Percentiles rank a stretch among this genome's conserved stretches.
These are phyloP conservation scores for Hanseniaspora occidentalis DNA, from an alignment of 805 yeast species.

Conservation along the genomic window DNA sequence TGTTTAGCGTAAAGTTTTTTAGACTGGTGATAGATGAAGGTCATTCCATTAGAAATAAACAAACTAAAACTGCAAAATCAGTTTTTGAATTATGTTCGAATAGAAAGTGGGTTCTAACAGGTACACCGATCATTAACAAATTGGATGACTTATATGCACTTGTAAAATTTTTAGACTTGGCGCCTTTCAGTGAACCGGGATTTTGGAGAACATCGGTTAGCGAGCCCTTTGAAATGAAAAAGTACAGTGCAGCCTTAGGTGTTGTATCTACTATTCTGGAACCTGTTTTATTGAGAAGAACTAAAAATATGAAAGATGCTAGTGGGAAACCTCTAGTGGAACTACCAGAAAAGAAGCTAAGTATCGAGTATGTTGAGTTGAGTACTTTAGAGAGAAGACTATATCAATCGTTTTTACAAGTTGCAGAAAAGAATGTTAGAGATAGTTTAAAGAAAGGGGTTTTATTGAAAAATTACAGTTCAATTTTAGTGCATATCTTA, in stretches of 20 bases:
- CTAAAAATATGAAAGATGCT: constrained; percentile 59
- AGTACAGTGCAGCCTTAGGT: constrained; percentile 47
- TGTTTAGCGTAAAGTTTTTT: constrained; percentile 62
- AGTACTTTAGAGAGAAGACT: constrained; percentile 47
- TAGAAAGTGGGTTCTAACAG: constrained; percentile 49
- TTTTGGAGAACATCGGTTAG: constrained; percentile 46
- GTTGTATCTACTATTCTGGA: constrained; percentile 47
- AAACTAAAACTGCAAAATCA: constrained; percentile 69
- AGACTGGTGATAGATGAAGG: constrained; percentile 83
- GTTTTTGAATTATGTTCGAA: constrained; percentile 53
- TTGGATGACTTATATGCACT: constrained; percentile 41
- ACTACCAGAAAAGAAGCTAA: constrained; percentile 51
- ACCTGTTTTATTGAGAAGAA: constrained; percentile 58
- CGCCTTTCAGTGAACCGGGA: constrained; percentile 53
- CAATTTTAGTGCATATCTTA: constrained; percentile 58
- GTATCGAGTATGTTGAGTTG: constrained; percentile 36
- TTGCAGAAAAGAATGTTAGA: constrained; percentile 40
- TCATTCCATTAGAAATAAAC: constrained; percentile 72
- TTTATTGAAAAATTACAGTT: constrained; percentile 48
- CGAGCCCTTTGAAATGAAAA: constrained; percentile 34
- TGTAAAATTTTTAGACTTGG: constrained; percentile 31
- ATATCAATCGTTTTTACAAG: constrained; percentile 47
- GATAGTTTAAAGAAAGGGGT: constrained; percentile 39
- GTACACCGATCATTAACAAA: constrained; percentile 52
- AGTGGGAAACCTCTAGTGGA: constrained; percentile 66